Percentiles rank a stretch among this genome's conserved stretches.
Evolutionary conservation across 2,329 filamentous ascomycete genomes (phyloP).

Genomic region (Trichothecium roseum): DNA sequence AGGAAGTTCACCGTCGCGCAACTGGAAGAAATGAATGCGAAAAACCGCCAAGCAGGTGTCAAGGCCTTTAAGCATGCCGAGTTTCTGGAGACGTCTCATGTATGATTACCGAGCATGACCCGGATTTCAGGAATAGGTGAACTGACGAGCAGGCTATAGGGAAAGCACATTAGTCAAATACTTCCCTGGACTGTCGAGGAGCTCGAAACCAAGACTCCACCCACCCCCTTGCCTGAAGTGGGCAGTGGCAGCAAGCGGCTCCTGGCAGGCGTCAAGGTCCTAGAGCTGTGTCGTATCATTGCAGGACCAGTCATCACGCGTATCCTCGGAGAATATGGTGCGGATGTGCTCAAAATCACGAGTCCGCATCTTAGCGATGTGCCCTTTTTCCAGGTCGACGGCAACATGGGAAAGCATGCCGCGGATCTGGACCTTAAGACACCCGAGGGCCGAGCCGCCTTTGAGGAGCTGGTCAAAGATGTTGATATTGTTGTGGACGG

Average conservation of each 20-base stretch:
- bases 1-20: conserved; percentile 41
- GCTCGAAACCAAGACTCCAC: conserved; percentile 39
- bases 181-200: conserved; percentile 39
- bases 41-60: conserved; percentile 48
- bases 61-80: conserved; percentile 48
- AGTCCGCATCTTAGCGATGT: conserved; percentile 58
- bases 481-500: conserved; percentile 59
- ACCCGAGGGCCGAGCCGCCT: conserved; percentile 36
- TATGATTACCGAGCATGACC: conserved; percentile 8
- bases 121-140: background rate
- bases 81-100: conserved; percentile 42
- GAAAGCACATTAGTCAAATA: conserved; percentile 25
- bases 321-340: conserved; percentile 65
- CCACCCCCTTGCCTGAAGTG: conserved; percentile 23
- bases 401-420: conserved; percentile 61
- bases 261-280: conserved; percentile 55
- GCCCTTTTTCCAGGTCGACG: conserved; percentile 62
- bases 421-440: conserved; percentile 53
- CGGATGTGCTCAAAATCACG: conserved; percentile 63
- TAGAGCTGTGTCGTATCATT: conserved; percentile 67
- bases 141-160: too few relatives aligned
- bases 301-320: conserved; percentile 64
- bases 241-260: conserved; percentile 14
- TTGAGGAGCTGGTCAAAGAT: conserved; percentile 49
- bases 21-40: conserved; percentile 46